A percentile compares a stretch with the other conserved stretches of the same genome.
Conservation (phyloP, 805 yeast genomes). For the Metschnikowia koreensis region DNA sequence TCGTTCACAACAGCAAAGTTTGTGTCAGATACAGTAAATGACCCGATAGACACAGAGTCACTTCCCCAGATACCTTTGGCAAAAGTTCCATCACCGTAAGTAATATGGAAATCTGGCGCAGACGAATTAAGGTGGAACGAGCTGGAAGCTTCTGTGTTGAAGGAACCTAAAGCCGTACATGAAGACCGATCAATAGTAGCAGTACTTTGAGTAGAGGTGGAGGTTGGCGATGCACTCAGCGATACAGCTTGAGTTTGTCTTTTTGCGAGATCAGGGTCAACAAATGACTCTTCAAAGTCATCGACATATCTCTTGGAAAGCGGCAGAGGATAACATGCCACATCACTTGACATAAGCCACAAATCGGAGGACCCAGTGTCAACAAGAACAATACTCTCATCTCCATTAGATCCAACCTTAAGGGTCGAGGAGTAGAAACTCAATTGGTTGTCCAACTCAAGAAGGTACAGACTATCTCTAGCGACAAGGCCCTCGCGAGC, state of each 20-base stretch:
- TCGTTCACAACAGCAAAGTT: slow-evolving; percentile 73
- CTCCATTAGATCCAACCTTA: slow-evolving; percentile 9
- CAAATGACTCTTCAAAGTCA: not conserved
- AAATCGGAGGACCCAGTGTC: slow-evolving; percentile 45
- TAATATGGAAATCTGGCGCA: slow-evolving; percentile 38
- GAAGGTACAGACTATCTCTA: not conserved
- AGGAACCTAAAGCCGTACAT: slow-evolving; percentile 49
- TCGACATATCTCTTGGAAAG: too few relatives aligned
- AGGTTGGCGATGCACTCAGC: not conserved
- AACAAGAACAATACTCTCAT: slow-evolving; percentile 27
- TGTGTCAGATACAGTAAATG: slow-evolving; percentile 43
- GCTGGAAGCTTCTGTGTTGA: slow-evolving; percentile 38
- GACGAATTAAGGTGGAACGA: slow-evolving; percentile 41
- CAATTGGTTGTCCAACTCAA: slow-evolving; percentile 1
- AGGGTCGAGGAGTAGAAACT: slow-evolving; percentile 5
- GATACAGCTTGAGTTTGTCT: not conserved
- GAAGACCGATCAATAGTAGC: slow-evolving; percentile 14
- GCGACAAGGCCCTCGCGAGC: not conserved
- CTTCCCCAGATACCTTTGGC: slow-evolving; percentile 55
- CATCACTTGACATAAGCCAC: slow-evolving; percentile 32
- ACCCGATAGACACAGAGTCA: slow-evolving; percentile 57
- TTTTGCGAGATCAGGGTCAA: slow-evolving; percentile 2
- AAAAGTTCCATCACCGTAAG: slow-evolving; percentile 47
- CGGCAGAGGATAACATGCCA: not conserved
- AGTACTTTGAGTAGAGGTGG: not conserved